Conservation (phyloP, 1,284 basidiomycete genomes). For the Tremellales sp. region DNA sequence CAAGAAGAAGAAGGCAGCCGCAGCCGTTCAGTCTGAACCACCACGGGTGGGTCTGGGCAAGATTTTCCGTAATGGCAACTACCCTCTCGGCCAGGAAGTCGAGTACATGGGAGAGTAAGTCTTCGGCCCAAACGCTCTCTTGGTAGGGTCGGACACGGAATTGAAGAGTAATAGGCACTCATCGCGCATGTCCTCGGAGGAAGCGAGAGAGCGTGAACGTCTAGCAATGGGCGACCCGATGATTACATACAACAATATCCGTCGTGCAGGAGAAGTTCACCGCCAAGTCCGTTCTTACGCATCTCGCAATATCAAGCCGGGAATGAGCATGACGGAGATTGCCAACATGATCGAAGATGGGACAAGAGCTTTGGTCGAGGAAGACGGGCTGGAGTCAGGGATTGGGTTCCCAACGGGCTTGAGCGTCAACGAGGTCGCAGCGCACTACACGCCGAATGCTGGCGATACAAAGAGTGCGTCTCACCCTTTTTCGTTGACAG, state of each 20-base stretch:
- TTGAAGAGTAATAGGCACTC: constrained; percentile 69
- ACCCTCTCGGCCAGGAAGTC: constrained; percentile 87
- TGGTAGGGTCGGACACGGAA: constrained; percentile 10
- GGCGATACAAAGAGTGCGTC: constrained; percentile 78
- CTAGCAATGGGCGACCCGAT: constrained; percentile 72
- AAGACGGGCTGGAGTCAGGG: constrained; percentile 71
- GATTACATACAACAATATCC: constrained; percentile 79
- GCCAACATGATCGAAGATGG: constrained; percentile 91
- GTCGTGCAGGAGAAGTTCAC: constrained; percentile 93
- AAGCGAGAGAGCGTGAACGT: constrained; percentile 79
- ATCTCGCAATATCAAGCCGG: constrained; percentile 78
- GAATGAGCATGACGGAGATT: constrained; percentile 93
- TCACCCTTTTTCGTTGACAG: not conserved
- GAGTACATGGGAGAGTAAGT: constrained; percentile 80
- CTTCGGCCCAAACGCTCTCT: not conserved
- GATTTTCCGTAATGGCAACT: constrained; percentile 79
- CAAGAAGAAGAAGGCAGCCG: constrained; percentile 65
- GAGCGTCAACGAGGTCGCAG: constrained; percentile 89
- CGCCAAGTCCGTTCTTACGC: constrained; percentile 82
- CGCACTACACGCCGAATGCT: constrained; percentile 95
- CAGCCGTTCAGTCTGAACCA: constrained; percentile 73
- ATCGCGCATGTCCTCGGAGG: constrained; percentile 84
- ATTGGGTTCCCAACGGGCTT: constrained; percentile 97
- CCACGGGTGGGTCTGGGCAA: constrained; percentile 87
- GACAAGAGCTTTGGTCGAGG: constrained; percentile 84